Evolutionary conservation across 768 basidiomycete species (phyloP).

Genomic region (Kwoniella europaea): DNA sequence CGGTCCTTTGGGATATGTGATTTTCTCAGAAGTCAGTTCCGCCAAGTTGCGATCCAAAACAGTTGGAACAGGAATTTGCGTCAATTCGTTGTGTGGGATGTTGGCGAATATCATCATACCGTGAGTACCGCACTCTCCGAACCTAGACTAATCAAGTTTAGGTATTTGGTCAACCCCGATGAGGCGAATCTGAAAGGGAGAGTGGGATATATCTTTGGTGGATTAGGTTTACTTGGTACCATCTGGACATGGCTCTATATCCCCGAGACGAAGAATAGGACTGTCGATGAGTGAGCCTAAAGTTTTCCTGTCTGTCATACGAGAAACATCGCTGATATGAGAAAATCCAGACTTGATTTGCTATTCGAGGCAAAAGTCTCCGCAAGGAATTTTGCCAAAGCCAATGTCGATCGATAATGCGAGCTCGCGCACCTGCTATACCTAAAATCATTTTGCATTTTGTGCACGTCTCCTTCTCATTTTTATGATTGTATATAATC

Average conservation of each 20-base stretch:
- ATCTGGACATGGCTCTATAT: constrained; percentile 21
- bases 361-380: constrained; percentile 15
- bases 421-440: too few species aligned
- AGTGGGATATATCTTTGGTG: constrained; percentile 29
- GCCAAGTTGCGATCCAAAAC: constrained; percentile 14
- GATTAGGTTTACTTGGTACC: constrained; percentile 10
- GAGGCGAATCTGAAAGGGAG: constrained; percentile 34
- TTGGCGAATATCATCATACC: constrained; percentile 21
- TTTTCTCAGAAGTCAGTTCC: constrained; percentile 13
- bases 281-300: constrained; percentile 19
- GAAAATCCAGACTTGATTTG: neutral
- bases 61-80: constrained; percentile 9
- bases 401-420: neutral
- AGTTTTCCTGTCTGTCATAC: neutral
- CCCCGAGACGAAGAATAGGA: constrained; percentile 23
- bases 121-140: neutral
- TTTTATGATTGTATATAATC: neutral
- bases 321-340: neutral
- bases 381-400: constrained; percentile 4
- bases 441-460: neutral
- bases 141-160: constrained; percentile 1
- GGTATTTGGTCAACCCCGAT: constrained; percentile 32
- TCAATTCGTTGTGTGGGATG: constrained; percentile 16
- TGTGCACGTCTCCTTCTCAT: neutral
- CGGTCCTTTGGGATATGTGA: constrained; percentile 17